Conservation (phyloP, 352 stramenopile genomes). For the Phytophthora hibernalis region DNA sequence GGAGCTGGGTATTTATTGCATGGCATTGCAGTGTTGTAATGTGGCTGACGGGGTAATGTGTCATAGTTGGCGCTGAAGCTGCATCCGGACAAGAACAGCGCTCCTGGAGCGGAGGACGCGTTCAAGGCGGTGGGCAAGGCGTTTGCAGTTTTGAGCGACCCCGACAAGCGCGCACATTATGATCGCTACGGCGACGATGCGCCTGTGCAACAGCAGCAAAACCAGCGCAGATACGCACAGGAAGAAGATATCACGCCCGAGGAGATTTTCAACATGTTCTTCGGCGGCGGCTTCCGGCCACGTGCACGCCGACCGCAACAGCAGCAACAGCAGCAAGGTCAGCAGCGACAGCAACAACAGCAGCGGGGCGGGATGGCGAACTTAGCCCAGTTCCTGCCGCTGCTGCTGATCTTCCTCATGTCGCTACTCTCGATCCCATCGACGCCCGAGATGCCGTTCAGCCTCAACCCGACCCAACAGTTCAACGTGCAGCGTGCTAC, state of each 20-base stretch:
- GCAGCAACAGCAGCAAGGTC: constrained; percentile 50
- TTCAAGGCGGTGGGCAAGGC: constrained; percentile 97
- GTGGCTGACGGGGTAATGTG: constrained; percentile 19
- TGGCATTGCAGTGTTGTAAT: constrained; percentile 6
- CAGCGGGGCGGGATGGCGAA: constrained; percentile 53
- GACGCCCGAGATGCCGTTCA: constrained; percentile 81
- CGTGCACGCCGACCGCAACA: constrained; percentile 46
- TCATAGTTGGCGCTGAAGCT: constrained; percentile 86
- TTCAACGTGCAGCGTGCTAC: constrained; percentile 80
- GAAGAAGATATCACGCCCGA: constrained; percentile 90
- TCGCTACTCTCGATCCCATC: constrained; percentile 83
- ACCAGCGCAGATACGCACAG: constrained; percentile 54
- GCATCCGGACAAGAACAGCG: constrained; percentile 96
- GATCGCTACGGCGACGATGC: constrained; percentile 77
- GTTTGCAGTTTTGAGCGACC: constrained; percentile 93
- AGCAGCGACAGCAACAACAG: constrained; percentile 39
- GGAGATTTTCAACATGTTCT: constrained; percentile 95
- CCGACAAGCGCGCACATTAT: constrained; percentile 89
- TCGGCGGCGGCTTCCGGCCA: constrained; percentile 82
- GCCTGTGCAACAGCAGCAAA: constrained; percentile 48
- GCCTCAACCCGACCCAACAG: constrained; percentile 77
- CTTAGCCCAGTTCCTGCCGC: constrained; percentile 84
- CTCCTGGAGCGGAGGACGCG: constrained; percentile 95
- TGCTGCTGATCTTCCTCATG: constrained; percentile 88
- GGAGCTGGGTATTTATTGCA: neutral